phyloP scores from a whole-genome alignment of 371 early-diverging fungal genomes.

The Nematocida displodere region DNA sequence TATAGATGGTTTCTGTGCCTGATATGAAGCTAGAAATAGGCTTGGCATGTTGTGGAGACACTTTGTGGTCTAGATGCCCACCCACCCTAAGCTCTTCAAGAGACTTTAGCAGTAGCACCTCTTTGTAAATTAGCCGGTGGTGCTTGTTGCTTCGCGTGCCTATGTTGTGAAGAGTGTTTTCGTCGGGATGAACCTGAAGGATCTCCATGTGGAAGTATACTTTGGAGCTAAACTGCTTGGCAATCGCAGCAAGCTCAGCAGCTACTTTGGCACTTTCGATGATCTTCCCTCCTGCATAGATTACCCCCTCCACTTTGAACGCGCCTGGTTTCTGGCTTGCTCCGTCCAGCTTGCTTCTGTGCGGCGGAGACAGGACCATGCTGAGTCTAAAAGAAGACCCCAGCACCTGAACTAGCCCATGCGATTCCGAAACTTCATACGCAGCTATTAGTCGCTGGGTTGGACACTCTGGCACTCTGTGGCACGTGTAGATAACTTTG shows the following conservation, averaged over 20 bases:
- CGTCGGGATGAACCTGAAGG: neutral
- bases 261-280: constrained; percentile 6
- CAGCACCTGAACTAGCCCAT: constrained; percentile 4
- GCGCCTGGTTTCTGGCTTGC: too few species aligned
- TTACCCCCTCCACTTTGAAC: constrained; percentile 21
- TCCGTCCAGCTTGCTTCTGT: too few species aligned
- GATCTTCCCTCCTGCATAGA: neutral
- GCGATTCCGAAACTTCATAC: constrained; percentile 9
- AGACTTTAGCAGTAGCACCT: neutral
- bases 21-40: neutral
- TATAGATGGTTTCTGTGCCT: neutral
- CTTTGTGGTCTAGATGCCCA: too few species aligned
- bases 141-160: neutral
- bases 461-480: too few species aligned
- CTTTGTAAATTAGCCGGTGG: constrained; percentile 13
- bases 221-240: neutral
- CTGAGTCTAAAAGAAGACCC: constrained; percentile 17
- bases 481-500: too few species aligned
- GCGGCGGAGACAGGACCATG: constrained; percentile 48
- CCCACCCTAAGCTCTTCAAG: neutral
- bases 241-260: neutral
- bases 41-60: too few species aligned
- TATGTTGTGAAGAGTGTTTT: neutral
- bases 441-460: neutral
- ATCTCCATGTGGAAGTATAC: neutral